Conservation (phyloP, 768 basidiomycete genomes). For the Cytidiella melzeri region DNA sequence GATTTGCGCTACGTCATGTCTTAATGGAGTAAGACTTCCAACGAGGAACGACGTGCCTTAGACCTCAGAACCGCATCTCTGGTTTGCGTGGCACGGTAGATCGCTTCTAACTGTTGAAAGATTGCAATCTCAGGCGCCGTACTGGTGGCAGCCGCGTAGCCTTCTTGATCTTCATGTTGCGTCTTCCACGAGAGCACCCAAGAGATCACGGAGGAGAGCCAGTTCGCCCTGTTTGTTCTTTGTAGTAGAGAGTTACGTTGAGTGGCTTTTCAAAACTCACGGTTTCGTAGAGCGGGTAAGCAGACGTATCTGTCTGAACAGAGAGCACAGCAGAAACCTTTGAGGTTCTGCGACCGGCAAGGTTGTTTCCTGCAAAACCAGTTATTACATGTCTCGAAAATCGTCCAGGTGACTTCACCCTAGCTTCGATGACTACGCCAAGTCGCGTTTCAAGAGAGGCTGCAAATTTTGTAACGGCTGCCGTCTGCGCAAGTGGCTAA, state of each 20-base stretch:
- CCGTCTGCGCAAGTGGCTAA: slow-evolving; percentile 4
- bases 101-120: slow-evolving; percentile 38
- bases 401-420: slow-evolving; percentile 32
- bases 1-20: no score
- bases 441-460: slow-evolving; percentile 50
- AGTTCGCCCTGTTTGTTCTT: slow-evolving; percentile 16
- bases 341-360: slow-evolving; percentile 48
- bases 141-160: slow-evolving; percentile 36
- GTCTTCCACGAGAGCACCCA: slow-evolving; percentile 30
- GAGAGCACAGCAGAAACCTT: slow-evolving; percentile 49
- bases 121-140: no score
- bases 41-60: no score
- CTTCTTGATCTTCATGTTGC: slow-evolving; percentile 25
- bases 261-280: slow-evolving; percentile 31
- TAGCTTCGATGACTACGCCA: slow-evolving; percentile 48
- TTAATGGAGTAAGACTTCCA: no score
- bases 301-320: slow-evolving; percentile 61
- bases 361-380: slow-evolving; percentile 46
- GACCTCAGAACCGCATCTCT: no score
- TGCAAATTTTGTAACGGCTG: slow-evolving; percentile 33
- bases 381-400: neutral
- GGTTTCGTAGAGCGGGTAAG: slow-evolving; percentile 56
- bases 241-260: neutral
- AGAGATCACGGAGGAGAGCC: slow-evolving; percentile 15
- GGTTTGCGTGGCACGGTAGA: no score